Evolutionary conservation across 768 basidiomycete genomes (phyloP), one percentile per base, ranked within the genome.

Genomic region (Rhodosporidiobolus odoratus): DNA sequence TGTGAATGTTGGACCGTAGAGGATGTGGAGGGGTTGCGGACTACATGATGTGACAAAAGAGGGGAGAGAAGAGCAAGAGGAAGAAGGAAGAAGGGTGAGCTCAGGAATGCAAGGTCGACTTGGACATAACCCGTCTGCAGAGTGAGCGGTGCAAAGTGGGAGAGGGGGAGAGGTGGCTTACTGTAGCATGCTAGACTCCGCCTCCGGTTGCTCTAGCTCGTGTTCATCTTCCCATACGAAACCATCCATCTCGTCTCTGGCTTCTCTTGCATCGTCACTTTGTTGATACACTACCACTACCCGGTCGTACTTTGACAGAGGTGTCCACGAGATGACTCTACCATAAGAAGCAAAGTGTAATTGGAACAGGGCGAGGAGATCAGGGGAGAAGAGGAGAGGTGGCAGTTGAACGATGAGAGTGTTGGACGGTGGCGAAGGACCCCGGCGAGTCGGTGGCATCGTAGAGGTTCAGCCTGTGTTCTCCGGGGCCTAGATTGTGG

Each of bases 331-430:
- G 76, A 89, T 87, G n/a, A 99, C 86, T 34, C 84, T 81, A 25
- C 96, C 95, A 75, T 88, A 93, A 4, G 83, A 77, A 5, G 82
- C 82, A 78, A 98, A 97, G 77, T 94, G 69, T 89, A 84, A 0
- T 83, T 75, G 10, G 88, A 73, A 75, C 17, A 58, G 67, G 25
- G 66, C 71, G 43, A 69, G 67, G 8, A 69, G 69, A 12, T 58
- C 12, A 27, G 63, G 43, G 87, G 87, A 83, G 81, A 97, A 95
- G 79, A 93, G 91, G 1, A 84, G 81, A 41, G 82, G 84, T 6
- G 92, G 91, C 1, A 98, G 80, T 2, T 93, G 87, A 58, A 98
- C 84, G 48, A 92, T 84, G 38, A 97, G 82, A 0, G 93, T 90
- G 80, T 98, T 98, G 40, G 93, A 95, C 23, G 63, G 68, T 34